These are phyloP conservation scores for Uronychia binucleata DNA, from an alignment of 73 alveolate species.

Conservation along the genomic window DNA sequence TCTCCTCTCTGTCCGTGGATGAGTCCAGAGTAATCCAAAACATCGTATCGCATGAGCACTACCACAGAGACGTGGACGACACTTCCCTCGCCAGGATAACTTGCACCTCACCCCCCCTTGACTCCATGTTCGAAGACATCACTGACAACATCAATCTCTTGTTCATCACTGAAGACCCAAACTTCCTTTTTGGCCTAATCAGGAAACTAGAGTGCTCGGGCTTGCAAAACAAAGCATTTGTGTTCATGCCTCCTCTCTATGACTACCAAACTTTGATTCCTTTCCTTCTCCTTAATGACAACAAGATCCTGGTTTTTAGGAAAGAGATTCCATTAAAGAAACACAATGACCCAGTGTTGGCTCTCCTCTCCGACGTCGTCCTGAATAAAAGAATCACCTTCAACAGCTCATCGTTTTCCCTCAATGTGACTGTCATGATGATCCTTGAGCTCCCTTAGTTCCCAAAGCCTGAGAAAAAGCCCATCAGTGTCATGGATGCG, in stretches of 20 bases:
- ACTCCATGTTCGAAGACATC: background rate
- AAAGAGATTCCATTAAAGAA: conserved; percentile 3
- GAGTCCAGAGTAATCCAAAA: background rate
- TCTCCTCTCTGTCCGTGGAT: background rate
- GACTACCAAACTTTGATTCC: conserved; percentile 30
- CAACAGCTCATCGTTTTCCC: conserved; percentile 1
- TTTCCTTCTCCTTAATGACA: conserved; percentile 37
- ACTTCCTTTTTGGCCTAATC: background rate
- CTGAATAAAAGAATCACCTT: conserved; percentile 16
- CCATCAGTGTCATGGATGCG: background rate
- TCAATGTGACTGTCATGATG: conserved; percentile 25
- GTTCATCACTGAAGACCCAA: background rate
- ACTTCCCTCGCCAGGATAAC: too few relatives aligned
- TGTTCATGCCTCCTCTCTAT: conserved; percentile 15
- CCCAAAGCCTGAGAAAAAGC: conserved; percentile 8
- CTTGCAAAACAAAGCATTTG: background rate
- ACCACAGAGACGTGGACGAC: too few relatives aligned
- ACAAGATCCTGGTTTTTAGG: conserved; percentile 28
- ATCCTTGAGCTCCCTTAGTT: conserved; percentile 13
- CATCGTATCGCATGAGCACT: too few relatives aligned
- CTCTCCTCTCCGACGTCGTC: conserved; percentile 11
- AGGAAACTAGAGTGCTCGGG: background rate
- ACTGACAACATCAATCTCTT: background rate
- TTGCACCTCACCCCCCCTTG: too few relatives aligned
- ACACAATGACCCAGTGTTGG: background rate